Base-by-base conservation (phyloP, 1,139 yeast genomes). In the Geotrichum armillariae region DNA sequence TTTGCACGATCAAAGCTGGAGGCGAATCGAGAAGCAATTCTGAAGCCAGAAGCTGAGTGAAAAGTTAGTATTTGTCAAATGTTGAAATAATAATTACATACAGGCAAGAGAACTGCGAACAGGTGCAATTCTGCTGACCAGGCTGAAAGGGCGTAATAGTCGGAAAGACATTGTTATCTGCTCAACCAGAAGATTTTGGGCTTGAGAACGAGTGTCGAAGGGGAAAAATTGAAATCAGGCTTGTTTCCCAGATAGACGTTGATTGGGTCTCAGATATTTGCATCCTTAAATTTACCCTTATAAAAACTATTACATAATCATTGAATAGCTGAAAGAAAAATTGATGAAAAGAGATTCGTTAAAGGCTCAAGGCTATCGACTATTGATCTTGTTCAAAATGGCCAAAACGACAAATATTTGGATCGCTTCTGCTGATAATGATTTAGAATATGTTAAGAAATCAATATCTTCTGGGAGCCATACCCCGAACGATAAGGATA, bases 381-480 rank as follows among this genome's bases (percentile, higher is more conserved):
- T 25, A 6, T 25, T 25, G 29, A 25, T 16, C 11, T 25, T 11
- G 4, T 23, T 39, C 14, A 37, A 21, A 33, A 52, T 52, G 54
- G 47, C 52, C n/a, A 41, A 45, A 37, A 33, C 40, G 4, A 48
- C 47, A 4, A 91, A 93, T 66, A 83, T 93, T 55, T 93, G 99
- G 99, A 82, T 87, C 9, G 96, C 97, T 8, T 94, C 97, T 5
- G 87, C 97, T 17, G 98, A 93, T 66, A 85, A 88, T 60, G 80
- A 84, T 56, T 58, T 76, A 1, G 76, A 73, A 3, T 64, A 75
- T 9, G 96, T 93, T 12, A 77, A 80, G 57, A 63, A 74, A 9
- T 73, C 75, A 52, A 68, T 93, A 12, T 70, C 68, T 4, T 65
- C 77, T 0, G 85, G 84, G 0, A 64, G 70, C 12, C 76, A 60